These are phyloP conservation scores for Clonostachys byssicola DNA, from an alignment of 2,329 filamentous ascomycete species.

Conservation along the genomic window DNA sequence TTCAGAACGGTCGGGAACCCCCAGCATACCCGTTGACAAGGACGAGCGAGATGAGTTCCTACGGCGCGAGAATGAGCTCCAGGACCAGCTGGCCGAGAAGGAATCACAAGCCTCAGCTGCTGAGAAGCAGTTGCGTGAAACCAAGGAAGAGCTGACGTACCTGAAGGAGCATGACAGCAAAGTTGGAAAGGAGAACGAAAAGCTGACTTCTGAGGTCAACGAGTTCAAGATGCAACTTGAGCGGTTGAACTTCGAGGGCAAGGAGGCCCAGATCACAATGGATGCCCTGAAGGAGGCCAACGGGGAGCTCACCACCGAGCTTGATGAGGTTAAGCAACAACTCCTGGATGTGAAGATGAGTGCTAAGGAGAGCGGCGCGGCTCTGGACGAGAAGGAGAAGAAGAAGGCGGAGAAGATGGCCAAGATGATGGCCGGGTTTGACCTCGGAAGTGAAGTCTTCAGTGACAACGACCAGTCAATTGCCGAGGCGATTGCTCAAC, in stretches of 20 bases:
- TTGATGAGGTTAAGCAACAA: conserved; percentile 95
- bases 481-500: conserved; percentile 75
- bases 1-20: conserved; percentile 82
- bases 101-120: conserved; percentile 75
- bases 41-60: conserved; percentile 97
- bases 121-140: conserved; percentile 77
- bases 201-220: conserved; percentile 79
- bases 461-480: conserved; percentile 89
- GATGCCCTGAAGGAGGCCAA: conserved; percentile 96
- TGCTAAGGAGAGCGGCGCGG: conserved; percentile 86
- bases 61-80: conserved; percentile 90
- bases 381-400: conserved; percentile 95
- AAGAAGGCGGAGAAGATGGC: conserved; percentile 99
- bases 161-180: conserved; percentile 84
- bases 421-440: conserved; percentile 99
- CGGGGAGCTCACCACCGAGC: conserved; percentile 80
- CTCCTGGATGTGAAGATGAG: conserved; percentile 95
- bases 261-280: conserved; percentile 97
- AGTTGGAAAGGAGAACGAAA: conserved; percentile 86
- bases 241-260: conserved; percentile 91
- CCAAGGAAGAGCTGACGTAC: conserved; percentile 79
- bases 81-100: conserved; percentile 92
- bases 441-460: conserved; percentile 87
- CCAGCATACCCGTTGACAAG: conserved; percentile 84
- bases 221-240: conserved; percentile 96